These are phyloP conservation scores for Pneumocystis murina DNA, from an alignment of 1,139 yeast species.

Conservation along the genomic window DNA sequence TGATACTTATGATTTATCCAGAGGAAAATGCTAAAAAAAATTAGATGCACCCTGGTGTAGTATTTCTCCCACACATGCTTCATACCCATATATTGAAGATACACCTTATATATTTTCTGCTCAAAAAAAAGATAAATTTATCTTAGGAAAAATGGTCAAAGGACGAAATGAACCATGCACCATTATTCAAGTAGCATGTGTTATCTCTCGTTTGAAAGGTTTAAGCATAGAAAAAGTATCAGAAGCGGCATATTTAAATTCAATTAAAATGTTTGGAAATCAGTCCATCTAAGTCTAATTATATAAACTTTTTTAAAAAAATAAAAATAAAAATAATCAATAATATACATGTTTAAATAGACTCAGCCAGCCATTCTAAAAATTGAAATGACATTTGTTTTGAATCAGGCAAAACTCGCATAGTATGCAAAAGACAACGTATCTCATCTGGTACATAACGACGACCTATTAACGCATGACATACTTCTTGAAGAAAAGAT, in stretches of 20 bases:
- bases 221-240: slow-evolving; percentile 39
- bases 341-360: neutral
- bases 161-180: slow-evolving; percentile 86
- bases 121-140: slow-evolving; percentile 44
- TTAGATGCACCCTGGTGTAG: slow-evolving; percentile 93
- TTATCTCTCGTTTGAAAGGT: slow-evolving; percentile 46
- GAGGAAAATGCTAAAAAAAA: neutral
- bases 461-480: neutral
- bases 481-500: neutral
- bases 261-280: slow-evolving; percentile 37
- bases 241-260: slow-evolving; percentile 49
- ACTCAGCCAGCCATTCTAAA: neutral
- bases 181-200: slow-evolving; percentile 67
- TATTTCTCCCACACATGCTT: slow-evolving; percentile 66
- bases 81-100: slow-evolving; percentile 39
- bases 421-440: neutral
- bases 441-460: neutral
- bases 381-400: neutral
- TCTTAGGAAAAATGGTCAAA: slow-evolving; percentile 41
- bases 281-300: neutral
- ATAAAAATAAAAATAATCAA: neutral
- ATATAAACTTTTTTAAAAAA: neutral
- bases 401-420: neutral
- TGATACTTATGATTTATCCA: neutral
- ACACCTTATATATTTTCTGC: slow-evolving; percentile 42